Evolutionary conservation across 768 basidiomycete species (phyloP), one percentile per base, ranked within the genome.

Genomic region (Mycena indigotica): DNA sequence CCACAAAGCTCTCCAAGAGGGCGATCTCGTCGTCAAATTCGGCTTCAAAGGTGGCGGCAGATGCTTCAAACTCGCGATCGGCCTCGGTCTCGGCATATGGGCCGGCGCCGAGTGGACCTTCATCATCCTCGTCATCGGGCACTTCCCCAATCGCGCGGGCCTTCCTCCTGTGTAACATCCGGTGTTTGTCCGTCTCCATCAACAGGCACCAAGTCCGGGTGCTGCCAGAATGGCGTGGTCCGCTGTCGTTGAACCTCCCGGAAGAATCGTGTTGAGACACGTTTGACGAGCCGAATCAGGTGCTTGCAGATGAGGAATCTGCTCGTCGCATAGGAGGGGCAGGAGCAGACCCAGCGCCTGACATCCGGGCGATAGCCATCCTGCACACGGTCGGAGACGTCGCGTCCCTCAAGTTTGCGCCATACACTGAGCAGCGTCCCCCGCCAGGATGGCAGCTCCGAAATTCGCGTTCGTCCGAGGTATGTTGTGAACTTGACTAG

Each of bases 251-350:
- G 23, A 1, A 64, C 67, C 40, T 68, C 44, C 0, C 61, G 64
- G 41, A 67, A 68, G 35, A 68, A 68, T 10, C 41, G 10, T 3
- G 64, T 62, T 10, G 28, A 21, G 19, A 65, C 63, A 3, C 53
- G 55, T 10, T 66, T 49, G 1, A 55, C 53, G 10, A 13, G 40
- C 50, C 67, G 64, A 1, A 68, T 55, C 1, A 68, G 53, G 32
- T 67, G 61, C 39, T 68, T 68, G 38, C 67, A 67, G 4, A 67
- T 10, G 16, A 68, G 56, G 24, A 67, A 68, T 2, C 53, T 45
- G 46, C 61, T 63, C 39, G 46, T 65, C 24, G 44, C 51, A 28
- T 68, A 61, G 21, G 35, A 32, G 0, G 54, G 59, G 32, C 67
- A 68, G 49, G 62, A 65, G 35, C 67, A 68, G 4, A 64, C 57